These are phyloP conservation scores for Sphaerulina musiva DNA, from an alignment of 2,329 filamentous ascomycete species.

Conservation along the genomic window DNA sequence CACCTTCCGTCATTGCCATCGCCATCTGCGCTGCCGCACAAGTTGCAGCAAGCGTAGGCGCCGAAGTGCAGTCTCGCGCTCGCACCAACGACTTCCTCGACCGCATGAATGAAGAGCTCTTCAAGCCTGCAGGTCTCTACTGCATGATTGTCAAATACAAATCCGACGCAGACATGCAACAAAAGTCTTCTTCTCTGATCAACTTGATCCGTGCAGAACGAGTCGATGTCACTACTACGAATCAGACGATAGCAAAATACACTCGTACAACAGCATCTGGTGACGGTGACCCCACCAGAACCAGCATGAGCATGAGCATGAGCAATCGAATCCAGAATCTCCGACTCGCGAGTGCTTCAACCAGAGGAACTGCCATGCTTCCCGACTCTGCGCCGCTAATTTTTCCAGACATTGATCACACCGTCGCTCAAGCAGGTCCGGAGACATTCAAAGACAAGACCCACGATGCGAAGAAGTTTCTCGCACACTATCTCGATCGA, in stretches of 20 bases:
- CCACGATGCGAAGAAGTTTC: constrained; percentile 34
- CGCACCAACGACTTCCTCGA: constrained; percentile 51
- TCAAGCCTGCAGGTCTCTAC: constrained; percentile 52
- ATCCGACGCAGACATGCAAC: constrained; percentile 19
- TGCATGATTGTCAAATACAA: constrained; percentile 45
- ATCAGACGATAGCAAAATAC: constrained; percentile 31
- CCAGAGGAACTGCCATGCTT: constrained; percentile 39
- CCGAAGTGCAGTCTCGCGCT: constrained; percentile 35
- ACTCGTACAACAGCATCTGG: not conserved
- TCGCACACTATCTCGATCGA: constrained; percentile 47
- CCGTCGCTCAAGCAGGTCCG: constrained; percentile 17
- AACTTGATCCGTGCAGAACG: constrained; percentile 19
- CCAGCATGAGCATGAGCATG: constrained; percentile 6
- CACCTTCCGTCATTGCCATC: constrained; percentile 39
- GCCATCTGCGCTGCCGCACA: constrained; percentile 43
- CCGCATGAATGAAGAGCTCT: constrained; percentile 51
- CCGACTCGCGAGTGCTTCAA: constrained; percentile 35
- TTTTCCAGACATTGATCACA: constrained; percentile 41
- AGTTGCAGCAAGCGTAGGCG: constrained; percentile 38
- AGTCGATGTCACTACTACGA: constrained; percentile 36
- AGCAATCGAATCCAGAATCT: constrained; percentile 32
- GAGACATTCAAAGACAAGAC: constrained; percentile 29
- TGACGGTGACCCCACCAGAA: constrained; percentile 16
- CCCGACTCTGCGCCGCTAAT: constrained; percentile 46
- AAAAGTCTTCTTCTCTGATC: constrained; percentile 6